Percentiles rank a stretch among this genome's conserved stretches.
Evolutionary conservation across 2,329 filamentous ascomycete genomes (phyloP).

Genomic region (Talaromyces sp.): DNA sequence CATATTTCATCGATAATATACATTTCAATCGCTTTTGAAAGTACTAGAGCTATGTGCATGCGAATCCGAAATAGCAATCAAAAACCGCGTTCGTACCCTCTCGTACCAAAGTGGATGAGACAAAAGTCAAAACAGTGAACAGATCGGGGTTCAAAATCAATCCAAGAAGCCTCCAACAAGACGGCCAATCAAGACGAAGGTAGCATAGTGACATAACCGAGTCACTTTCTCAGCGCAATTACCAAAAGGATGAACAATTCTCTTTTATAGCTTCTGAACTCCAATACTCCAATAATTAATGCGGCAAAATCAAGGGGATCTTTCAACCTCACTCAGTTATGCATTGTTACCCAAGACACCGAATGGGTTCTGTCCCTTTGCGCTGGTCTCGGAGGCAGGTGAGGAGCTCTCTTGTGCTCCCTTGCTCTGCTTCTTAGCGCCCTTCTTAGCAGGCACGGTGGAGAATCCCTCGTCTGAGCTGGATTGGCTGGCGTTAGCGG

Average conservation of each 20-base stretch:
- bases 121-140: too few species aligned
- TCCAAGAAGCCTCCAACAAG: too few species aligned
- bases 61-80: constrained; percentile 3
- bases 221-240: too few species aligned
- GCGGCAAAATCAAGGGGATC: not conserved
- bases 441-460: constrained; percentile 35
- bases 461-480: constrained; percentile 34
- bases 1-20: constrained; percentile 13
- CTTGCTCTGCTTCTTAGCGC: constrained; percentile 32
- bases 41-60: constrained; percentile 5
- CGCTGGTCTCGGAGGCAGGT: constrained; percentile 15
- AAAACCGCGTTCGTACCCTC: too few species aligned
- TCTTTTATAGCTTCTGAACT: not conserved
- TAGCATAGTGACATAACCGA: too few species aligned
- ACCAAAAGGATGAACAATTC: too few species aligned
- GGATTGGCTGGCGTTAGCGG: constrained; percentile 15
- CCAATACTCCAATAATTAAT: constrained; percentile 15
- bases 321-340: constrained; percentile 13
- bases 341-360: constrained; percentile 33
- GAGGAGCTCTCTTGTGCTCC: constrained; percentile 23
- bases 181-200: too few species aligned
- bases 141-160: too few species aligned
- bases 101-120: too few species aligned
- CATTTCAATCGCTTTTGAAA: constrained; percentile 9
- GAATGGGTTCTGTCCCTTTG: constrained; percentile 35